A percentile compares a stretch with the other conserved stretches of the same genome.
phyloP scores from a whole-genome alignment of 441 rosid genomes.

The Aquilaria agallochum region DNA sequence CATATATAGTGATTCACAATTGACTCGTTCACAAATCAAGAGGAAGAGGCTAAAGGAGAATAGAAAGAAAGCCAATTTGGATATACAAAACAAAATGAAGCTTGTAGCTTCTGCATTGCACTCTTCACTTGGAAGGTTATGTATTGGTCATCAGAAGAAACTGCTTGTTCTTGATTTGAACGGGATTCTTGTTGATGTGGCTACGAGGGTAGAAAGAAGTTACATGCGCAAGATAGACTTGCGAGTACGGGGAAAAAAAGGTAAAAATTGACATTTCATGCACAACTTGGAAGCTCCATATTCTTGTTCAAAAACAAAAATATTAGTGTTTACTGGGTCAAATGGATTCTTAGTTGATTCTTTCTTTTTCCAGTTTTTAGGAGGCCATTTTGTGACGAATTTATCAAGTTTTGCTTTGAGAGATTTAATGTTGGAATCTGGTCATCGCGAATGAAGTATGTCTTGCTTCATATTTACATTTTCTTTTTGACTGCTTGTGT shows the following conservation, averaged over 20 bases:
- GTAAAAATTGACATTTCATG: constrained; percentile 20
- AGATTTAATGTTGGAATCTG: constrained; percentile 39
- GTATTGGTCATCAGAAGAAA: constrained; percentile 17
- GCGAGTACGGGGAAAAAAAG: constrained; percentile 27
- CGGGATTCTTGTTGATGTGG: constrained; percentile 37
- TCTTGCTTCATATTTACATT: neutral
- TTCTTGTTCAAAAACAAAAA: too few relatives aligned
- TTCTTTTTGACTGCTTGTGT: neutral
- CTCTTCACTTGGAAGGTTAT: constrained; percentile 12
- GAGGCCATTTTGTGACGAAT: constrained; percentile 35
- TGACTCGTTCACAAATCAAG: neutral
- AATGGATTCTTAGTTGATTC: neutral
- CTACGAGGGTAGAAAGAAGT: neutral
- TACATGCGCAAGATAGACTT: constrained; percentile 16
- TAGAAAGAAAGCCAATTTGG: constrained; percentile 11
- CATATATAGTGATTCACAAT: neutral
- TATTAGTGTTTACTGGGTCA: too few relatives aligned
- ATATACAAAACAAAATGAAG: constrained; percentile 10
- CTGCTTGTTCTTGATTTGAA: constrained; percentile 46
- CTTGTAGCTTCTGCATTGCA: neutral
- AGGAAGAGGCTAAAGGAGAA: constrained; percentile 2
- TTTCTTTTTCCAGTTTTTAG: constrained; percentile 30
- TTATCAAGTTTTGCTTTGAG: constrained; percentile 36
- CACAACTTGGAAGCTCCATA: too few relatives aligned
- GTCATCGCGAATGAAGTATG: constrained; percentile 41